Evolutionary conservation across 345 rosid species (phyloP), one percentile per base, ranked within the genome.

Genomic region (Theobroma cacao): DNA sequence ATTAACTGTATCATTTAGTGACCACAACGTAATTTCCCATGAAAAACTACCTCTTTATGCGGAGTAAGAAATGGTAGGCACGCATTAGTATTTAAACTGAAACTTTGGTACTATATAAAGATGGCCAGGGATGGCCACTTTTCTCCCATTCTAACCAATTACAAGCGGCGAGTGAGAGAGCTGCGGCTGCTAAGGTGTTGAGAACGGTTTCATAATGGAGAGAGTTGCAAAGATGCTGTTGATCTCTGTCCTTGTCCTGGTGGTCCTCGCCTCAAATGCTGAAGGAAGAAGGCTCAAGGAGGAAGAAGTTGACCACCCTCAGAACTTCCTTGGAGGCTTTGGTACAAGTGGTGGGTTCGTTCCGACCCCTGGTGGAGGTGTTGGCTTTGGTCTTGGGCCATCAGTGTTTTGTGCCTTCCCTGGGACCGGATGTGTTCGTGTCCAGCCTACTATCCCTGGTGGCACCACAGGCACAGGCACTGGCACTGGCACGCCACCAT

Each of bases 381-480:
- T 81, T 12, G 77, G 75, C 59, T 6, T 82, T 43, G 75, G 13
- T 3, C 61, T 79, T 24, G 87, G 85, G 1, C 85, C 81, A n/a
- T 28, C 81, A 18, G 85, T 50, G 12, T 79, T 67, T 40, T 85
- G 87, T 62, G 70, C 83, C 3, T 79, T 43, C 74, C 87, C 85
- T 20, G 85, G 81, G n/a, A 9, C 58, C 20, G 85, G 87, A 58
- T 85, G 85, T 45, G 82, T 84, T 50, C 50, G 40, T 1, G 48
- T 79, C 63, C 78, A 64, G 13, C 80, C 84, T n/a, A 79, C 83
- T 28, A 28, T 47, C 28, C 82, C 80, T 7, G 82, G 84, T 31
- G 82, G 30, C 20, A 31, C 41, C 60, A 5, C 20, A 6, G 45
- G 45, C 45, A 41, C 45, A 5, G 45, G 45, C 45, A 5, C 45